Conservation (phyloP, 768 basidiomycete genomes). For the Naganishia antarctica region DNA sequence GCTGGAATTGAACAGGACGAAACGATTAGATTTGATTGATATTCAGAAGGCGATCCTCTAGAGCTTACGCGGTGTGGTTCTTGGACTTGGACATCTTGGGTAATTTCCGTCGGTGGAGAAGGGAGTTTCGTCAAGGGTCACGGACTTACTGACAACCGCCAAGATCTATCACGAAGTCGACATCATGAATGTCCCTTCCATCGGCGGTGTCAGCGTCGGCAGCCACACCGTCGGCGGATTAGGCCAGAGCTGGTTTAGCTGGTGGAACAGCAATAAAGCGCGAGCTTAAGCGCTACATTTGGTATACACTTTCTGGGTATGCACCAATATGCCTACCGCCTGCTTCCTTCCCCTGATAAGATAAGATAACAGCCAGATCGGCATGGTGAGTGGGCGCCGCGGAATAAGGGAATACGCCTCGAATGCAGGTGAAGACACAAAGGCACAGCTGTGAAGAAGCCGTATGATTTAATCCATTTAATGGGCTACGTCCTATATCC, state of each 20-base stretch:
- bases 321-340: no score
- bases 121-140: constrained; percentile 2
- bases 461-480: no score
- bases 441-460: no score
- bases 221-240: no score
- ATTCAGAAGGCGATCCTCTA: no score
- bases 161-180: neutral
- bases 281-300: neutral
- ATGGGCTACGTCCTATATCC: no score
- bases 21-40: neutral
- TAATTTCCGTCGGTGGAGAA: constrained; percentile 9
- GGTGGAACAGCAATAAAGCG: neutral
- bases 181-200: neutral
- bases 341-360: neutral
- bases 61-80: constrained; percentile 63
- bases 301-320: constrained; percentile 1
- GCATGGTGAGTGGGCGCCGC: no score
- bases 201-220: no score
- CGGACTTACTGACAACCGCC: neutral
- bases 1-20: constrained; percentile 53
- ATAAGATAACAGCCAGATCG: constrained; percentile 1
- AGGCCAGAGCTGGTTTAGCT: neutral
- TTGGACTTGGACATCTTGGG: constrained; percentile 89
- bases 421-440: no score
- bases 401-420: no score